These are phyloP conservation scores for Aspergillus texensis DNA, from an alignment of 2,329 filamentous ascomycete genomes.

Conservation along the genomic window DNA sequence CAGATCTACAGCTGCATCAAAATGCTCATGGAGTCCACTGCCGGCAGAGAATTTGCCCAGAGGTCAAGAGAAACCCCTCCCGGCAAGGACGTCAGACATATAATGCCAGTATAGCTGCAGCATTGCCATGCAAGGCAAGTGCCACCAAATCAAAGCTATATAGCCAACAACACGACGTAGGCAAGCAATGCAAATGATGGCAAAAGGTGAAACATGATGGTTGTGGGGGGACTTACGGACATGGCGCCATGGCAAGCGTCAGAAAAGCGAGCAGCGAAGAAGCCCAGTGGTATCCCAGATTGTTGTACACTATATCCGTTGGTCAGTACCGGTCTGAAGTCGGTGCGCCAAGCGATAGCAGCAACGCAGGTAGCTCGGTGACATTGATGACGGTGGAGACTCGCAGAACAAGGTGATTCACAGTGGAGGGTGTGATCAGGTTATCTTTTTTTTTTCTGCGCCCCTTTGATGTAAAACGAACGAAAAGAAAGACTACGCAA, in stretches of 20 bases:
- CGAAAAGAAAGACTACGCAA: neutral
- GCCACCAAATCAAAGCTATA: neutral
- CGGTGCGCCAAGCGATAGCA: neutral
- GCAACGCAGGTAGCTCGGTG: neutral
- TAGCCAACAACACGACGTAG: neutral
- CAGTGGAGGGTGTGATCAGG: neutral
- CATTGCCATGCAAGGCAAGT: conserved; percentile 13
- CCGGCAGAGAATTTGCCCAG: neutral
- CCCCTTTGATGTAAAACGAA: neutral
- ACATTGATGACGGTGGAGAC: neutral
- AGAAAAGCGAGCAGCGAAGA: conserved; percentile 48
- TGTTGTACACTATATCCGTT: conserved; percentile 46
- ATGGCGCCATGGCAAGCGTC: conserved; percentile 47
- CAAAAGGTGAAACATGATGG: neutral
- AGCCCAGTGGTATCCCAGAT: conserved; percentile 51
- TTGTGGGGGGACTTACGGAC: conserved; percentile 41
- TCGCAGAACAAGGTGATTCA: neutral
- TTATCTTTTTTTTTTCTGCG: neutral
- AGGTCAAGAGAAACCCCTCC: neutral
- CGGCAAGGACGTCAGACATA: neutral
- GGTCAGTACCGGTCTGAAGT: conserved; percentile 26
- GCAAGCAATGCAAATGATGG: no score
- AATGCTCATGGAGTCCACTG: neutral
- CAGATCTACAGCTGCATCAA: neutral
- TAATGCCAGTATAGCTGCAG: conserved; percentile 10